Base-by-base conservation (phyloP, 331 rosid species). In the Dryas integrifolia region DNA sequence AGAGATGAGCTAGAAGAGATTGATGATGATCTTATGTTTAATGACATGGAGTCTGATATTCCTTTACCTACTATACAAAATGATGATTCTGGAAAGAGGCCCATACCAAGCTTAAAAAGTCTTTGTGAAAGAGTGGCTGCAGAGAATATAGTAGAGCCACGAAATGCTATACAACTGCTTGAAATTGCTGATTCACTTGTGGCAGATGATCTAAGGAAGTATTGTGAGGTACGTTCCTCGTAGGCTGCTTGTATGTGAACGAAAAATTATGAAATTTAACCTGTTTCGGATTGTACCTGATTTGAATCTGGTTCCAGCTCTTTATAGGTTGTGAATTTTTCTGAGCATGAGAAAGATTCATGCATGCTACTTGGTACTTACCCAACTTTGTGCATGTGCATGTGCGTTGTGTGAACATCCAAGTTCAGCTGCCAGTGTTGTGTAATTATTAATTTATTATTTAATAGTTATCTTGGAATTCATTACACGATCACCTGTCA, bases 61-160 rank as follows among this genome's bases (percentile, higher is more conserved):
- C 59, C 58, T 64, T 24, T 63, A 55, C 63, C 81, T 53, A 50
- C 73, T 10, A 56, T 63, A 15, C 84, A 85, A 49, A 81, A 79
- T 55, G 84, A 78, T 76, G 82, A 73, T 58, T 57, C 65, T n/a
- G 89, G 71, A 70, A 82, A 64, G 76, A 81, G 53, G 50, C 59
- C 84, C 46, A 63, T 71, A 43, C 98, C 98, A 21, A 89, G 92
- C 85, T 83, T 94, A 60, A 94, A 88, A 83, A 83, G 96, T 77
- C 92, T 91, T 12, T 91, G 97, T 72, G 96, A 91, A 83, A 91
- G 88, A 73, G 90, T 78, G 58, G 96, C 97, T 47, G 97, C 96
- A 6, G 96, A 91, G 65, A 80, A 80, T 85, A 61, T 94, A 72
- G 97, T 94, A 81, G 98, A 94, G 85, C 98, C 98, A 74, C 89